Conservation (phyloP, 2,329 filamentous ascomycete genomes). For the Rhytidhysteron rufulum region DNA sequence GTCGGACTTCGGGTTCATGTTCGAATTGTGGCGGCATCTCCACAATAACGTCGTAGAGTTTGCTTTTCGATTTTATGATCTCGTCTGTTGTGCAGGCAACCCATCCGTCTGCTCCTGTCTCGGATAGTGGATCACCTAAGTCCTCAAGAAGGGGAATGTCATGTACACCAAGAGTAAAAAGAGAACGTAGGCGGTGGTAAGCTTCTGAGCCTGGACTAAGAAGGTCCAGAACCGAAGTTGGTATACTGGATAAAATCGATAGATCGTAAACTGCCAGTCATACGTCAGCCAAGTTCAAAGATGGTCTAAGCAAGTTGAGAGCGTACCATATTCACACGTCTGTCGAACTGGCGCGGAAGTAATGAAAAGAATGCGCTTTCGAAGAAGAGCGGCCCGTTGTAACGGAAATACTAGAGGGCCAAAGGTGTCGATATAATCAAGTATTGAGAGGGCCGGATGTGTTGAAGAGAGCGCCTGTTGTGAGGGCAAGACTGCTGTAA, state of each 20-base stretch:
- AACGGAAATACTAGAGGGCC: conserved; percentile 91
- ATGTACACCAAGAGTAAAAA: conserved; percentile 93
- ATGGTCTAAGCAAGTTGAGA: too few relatives aligned
- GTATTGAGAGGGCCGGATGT: conserved; percentile 83
- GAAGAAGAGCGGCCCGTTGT: conserved; percentile 77
- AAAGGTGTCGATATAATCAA: conserved; percentile 73
- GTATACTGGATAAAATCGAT: conserved; percentile 87
- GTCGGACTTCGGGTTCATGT: conserved; percentile 49
- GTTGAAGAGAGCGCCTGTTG: conserved; percentile 68
- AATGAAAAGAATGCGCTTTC: conserved; percentile 84
- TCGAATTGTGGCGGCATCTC: conserved; percentile 67
- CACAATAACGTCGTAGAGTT: conserved; percentile 85
- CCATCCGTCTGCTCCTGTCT: conserved; percentile 62
- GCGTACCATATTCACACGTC: conserved; percentile 81
- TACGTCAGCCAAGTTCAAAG: too few relatives aligned
- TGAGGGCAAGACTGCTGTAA: conserved; percentile 54
- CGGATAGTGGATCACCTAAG: conserved; percentile 47
- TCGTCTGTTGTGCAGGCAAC: conserved; percentile 94
- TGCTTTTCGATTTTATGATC: conserved; percentile 79
- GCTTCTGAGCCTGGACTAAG: conserved; percentile 61
- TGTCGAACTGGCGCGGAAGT: conserved; percentile 80
- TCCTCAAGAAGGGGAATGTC: conserved; percentile 77
- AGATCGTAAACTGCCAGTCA: conserved; percentile 90
- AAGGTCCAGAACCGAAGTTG: conserved; percentile 65
- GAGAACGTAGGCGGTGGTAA: conserved; percentile 64